Evolutionary conservation across 2,329 filamentous ascomycete genomes (phyloP).

Genomic region (Graphilbum sp.): DNA sequence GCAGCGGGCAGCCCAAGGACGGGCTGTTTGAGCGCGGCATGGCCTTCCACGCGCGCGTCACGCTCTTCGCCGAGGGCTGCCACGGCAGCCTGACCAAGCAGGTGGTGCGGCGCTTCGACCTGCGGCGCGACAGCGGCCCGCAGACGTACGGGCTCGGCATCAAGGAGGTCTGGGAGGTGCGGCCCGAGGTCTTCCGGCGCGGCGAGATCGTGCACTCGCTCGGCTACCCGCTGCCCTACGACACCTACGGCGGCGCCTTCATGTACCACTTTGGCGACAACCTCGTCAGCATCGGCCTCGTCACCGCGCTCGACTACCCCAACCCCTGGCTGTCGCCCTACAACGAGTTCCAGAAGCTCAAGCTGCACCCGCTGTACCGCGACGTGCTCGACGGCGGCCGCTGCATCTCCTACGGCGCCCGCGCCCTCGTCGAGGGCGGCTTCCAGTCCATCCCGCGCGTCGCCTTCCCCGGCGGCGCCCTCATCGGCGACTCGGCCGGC

Average conservation of each 20-base stretch:
- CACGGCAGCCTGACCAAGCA: conserved; percentile 93
- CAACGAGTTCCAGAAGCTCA: conserved; percentile 94
- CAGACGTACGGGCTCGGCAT: conserved; percentile 91
- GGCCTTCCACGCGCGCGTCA: conserved; percentile 91
- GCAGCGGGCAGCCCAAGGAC: conserved; percentile 73
- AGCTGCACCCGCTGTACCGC: conserved; percentile 86
- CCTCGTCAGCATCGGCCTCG: conserved; percentile 78
- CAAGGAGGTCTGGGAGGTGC: conserved; percentile 95
- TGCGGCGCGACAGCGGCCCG: conserved; percentile 74
- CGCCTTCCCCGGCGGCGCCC: conserved; percentile 83
- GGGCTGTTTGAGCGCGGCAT: conserved; percentile 91
- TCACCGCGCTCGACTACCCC: conserved; percentile 85
- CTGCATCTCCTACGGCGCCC: conserved; percentile 90
- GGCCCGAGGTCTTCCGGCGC: conserved; percentile 79
- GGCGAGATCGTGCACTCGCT: conserved; percentile 78
- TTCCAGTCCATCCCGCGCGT: conserved; percentile 97
- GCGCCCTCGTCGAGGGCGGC: conserved; percentile 82
- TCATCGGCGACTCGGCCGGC: conserved; percentile 91
- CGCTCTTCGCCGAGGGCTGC: conserved; percentile 85
- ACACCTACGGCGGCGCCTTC: conserved; percentile 95
- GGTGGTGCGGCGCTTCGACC: conserved; percentile 83
- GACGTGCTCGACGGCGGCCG: conserved; percentile 85
- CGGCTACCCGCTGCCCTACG: conserved; percentile 75
- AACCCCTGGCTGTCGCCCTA: conserved; percentile 97
- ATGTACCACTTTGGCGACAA: conserved; percentile 99